phyloP scores from a whole-genome alignment of 148 eudicot species.

The Tetragonia tetragonoides region DNA sequence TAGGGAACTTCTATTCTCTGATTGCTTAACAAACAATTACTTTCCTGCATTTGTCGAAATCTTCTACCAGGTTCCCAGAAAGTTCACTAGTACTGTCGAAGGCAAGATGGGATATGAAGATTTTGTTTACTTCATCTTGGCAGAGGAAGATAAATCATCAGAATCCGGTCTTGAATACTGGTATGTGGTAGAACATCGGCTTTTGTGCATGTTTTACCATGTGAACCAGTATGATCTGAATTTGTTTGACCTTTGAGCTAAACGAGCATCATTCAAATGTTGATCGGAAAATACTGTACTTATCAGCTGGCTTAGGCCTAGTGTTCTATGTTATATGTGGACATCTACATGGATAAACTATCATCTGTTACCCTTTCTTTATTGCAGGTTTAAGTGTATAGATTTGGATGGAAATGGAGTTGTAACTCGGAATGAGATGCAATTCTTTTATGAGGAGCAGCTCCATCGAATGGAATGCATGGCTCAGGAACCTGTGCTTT shows the following conservation, averaged over 20 bases:
- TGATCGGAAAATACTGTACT: not conserved
- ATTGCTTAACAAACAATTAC: not conserved
- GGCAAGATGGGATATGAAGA: conserved; percentile 99
- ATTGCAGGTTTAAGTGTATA: conserved; percentile 90
- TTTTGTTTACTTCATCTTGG: conserved; percentile 88
- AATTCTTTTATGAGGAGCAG: conserved; percentile 96
- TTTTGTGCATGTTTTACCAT: not conserved
- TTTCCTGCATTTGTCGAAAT: conserved; percentile 9
- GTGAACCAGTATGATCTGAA: not conserved
- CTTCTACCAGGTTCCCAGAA: conserved; percentile 63
- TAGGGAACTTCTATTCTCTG: not conserved
- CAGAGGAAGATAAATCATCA: conserved; percentile 96
- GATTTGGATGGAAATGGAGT: conserved; percentile 93
- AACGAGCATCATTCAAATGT: not conserved
- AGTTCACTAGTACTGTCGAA: conserved; percentile 77
- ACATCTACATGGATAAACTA: not conserved
- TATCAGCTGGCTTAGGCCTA: not conserved
- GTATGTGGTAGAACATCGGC: conserved; percentile 30
- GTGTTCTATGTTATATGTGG: not conserved
- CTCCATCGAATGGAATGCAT: conserved; percentile 98
- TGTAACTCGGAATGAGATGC: conserved; percentile 87
- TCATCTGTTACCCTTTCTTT: not conserved
- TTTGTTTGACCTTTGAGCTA: not conserved
- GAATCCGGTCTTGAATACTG: conserved; percentile 96
- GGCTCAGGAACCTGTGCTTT: conserved; percentile 97